Percentiles rank a stretch among this genome's conserved stretches.
These are phyloP conservation scores for Thalassiosira mediterranea DNA, from an alignment of 352 stramenopile genomes.

Conservation along the genomic window DNA sequence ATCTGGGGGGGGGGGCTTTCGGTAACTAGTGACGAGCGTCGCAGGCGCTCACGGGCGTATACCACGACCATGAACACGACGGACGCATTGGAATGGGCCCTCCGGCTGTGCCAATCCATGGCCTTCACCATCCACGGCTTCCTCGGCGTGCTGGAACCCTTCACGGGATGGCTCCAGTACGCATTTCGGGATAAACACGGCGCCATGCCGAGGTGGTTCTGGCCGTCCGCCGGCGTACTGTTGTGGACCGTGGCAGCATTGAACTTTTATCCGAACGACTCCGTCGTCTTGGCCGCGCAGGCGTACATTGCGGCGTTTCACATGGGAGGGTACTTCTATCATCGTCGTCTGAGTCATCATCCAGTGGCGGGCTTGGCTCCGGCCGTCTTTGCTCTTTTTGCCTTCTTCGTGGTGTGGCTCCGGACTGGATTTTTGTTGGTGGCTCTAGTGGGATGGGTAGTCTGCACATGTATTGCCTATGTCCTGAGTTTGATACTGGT, in stretches of 20 bases:
- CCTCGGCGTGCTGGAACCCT: slow-evolving; percentile 27
- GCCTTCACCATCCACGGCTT: slow-evolving; percentile 28
- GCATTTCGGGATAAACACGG: slow-evolving; percentile 11
- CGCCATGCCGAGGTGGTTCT: slow-evolving; percentile 30
- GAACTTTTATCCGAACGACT: slow-evolving; percentile 18
- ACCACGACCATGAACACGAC: too few relatives aligned
- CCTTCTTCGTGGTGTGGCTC: too few relatives aligned
- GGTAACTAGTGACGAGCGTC: too few relatives aligned
- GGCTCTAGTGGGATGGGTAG: slow-evolving; percentile 1
- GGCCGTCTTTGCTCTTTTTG: slow-evolving; percentile 27
- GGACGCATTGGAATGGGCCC: slow-evolving; percentile 23
- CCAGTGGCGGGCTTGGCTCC: slow-evolving; percentile 10
- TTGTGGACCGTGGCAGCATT: slow-evolving; percentile 4
- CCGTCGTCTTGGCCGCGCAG: slow-evolving; percentile 16
- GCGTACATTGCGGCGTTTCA: slow-evolving; percentile 39
- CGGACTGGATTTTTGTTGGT: too few relatives aligned
- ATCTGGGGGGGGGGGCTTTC: too few relatives aligned
- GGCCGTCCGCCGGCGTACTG: slow-evolving; percentile 14
- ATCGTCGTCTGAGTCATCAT: slow-evolving; percentile 18
- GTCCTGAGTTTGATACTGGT: too few relatives aligned
- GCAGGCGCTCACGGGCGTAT: too few relatives aligned
- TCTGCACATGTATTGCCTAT: too few relatives aligned
- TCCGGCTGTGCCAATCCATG: slow-evolving; percentile 29
- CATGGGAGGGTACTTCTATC: slow-evolving; percentile 27
- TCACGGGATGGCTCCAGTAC: slow-evolving; percentile 13